Base-by-base conservation (phyloP, 139 green algal species). In the Coelastrella sp. region DNA sequence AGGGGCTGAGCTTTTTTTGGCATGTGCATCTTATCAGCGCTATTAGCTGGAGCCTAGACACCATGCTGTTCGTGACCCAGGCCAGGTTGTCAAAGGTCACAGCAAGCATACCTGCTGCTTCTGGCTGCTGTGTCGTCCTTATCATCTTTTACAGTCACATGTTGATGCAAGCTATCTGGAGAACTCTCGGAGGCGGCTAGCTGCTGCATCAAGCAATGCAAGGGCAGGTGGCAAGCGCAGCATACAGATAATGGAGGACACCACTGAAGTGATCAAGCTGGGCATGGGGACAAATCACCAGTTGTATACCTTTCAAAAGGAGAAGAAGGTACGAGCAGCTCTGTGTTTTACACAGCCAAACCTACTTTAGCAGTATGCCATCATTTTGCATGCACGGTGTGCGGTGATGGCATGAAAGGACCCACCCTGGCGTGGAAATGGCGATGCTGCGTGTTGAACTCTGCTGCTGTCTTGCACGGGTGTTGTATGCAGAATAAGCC, bases 141-240 rank as follows among this genome's bases (percentile, higher is more conserved):
- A 23, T 2, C 13, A 0, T 15, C 48, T 57, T 11, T 57, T 64
- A 21, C 53, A 34, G 35, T 2, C 34, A 23, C 75, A 82, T 45
- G 75, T 51, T 21, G 75, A 82, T 27, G 7, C 75, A 7, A 35
- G 6, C 21, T 82, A 82, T 37, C 53, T 82, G 53, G 30, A 82
- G 35, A 69, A 69, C 35, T 51, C 40, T 25, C 75, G 75, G 19
- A 35, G 43, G 35, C 75, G 75, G 2, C 21, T 82, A 23, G 75
- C 53, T 7, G 75, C 75, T n/a, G 75, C 75, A 17, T 6, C 53
- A 4, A 0, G 2, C 17, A 15, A 57, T 27, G 19, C 17, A 32
- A 64, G 30, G 53, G 32, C 51, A 4, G 5, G 8, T n/a, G 4
- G 21, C 11, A 32, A 41, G 13, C 53, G 35, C 38, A 51, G 66